Evolutionary conservation across 2,329 filamentous ascomycete genomes (phyloP).

Genomic region (Alternaria solani): DNA sequence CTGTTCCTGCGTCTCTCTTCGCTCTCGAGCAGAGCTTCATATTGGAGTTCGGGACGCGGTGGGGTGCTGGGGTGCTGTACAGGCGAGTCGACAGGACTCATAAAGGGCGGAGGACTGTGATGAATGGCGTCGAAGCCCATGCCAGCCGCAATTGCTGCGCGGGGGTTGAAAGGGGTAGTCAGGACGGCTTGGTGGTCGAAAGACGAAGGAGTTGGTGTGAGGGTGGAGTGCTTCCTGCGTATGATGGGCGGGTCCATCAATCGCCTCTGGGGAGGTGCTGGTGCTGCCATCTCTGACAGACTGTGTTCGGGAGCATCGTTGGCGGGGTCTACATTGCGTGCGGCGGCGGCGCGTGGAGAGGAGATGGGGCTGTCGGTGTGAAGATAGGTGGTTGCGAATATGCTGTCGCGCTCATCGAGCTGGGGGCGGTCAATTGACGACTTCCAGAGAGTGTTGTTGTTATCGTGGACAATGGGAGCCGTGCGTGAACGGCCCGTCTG

Average conservation of each 20-base stretch:
- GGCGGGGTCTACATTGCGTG: conserved; percentile 24
- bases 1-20: conserved; percentile 58
- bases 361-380: conserved; percentile 58
- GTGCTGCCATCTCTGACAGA: conserved; percentile 41
- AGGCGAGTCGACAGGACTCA: conserved; percentile 50
- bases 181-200: conserved; percentile 44
- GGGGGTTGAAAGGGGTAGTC: conserved; percentile 45
- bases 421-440: conserved; percentile 56
- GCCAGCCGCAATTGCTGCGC: conserved; percentile 22
- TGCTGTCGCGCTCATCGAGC: conserved; percentile 69
- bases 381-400: conserved; percentile 69
- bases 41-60: conserved; percentile 30
- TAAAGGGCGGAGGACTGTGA: conserved; percentile 48
- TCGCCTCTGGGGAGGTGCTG: conserved; percentile 41
- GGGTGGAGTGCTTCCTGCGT: conserved; percentile 41
- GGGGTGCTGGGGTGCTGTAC: conserved; percentile 44
- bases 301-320: conserved; percentile 41
- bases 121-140: conserved; percentile 33
- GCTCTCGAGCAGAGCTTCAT: conserved; percentile 41
- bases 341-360: conserved; percentile 45
- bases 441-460: conserved; percentile 40
- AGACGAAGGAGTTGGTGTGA: conserved; percentile 31
- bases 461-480: conserved; percentile 44
- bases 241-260: conserved; percentile 44
- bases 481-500: conserved; percentile 52